Conservation (phyloP, 495 filamentous ascomycete genomes). For the Sordaria brevicollis region DNA sequence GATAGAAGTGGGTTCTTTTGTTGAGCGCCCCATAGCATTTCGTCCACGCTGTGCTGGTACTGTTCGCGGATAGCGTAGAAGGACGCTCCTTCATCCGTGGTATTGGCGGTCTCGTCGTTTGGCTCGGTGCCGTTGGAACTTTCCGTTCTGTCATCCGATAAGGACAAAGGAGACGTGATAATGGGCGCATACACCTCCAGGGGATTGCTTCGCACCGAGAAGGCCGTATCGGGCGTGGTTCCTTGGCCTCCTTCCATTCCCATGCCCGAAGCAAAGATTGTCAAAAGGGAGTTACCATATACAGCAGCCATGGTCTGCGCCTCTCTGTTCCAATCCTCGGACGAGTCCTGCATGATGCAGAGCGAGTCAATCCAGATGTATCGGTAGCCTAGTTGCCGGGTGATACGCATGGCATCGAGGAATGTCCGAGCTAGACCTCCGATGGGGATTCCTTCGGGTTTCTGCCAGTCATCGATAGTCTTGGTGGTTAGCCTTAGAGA, state of each 20-base stretch:
- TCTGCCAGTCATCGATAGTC: background rate
- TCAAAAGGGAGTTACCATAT: background rate
- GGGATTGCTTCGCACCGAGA: background rate
- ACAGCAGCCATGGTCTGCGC: constrained; percentile 3
- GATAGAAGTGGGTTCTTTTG: constrained; percentile 1
- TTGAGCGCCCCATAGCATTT: background rate
- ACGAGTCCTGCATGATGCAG: constrained; percentile 5
- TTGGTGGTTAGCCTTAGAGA: background rate
- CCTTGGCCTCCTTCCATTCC: background rate
- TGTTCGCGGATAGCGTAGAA: background rate
- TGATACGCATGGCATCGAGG: constrained; percentile 2
- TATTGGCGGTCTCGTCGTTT: background rate
- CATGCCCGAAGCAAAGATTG: constrained; percentile 1
- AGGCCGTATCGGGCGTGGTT: background rate
- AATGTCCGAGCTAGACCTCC: background rate
- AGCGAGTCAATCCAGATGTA: background rate
- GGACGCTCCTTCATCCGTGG: background rate
- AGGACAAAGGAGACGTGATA: background rate
- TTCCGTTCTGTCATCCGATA: too few species aligned
- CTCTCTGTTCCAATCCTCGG: constrained; percentile 1
- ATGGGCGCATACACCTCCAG: background rate
- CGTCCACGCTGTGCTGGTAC: background rate
- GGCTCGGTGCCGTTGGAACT: too few species aligned
- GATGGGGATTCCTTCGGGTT: background rate
- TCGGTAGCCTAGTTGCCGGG: background rate